Base-by-base conservation (phyloP, 2,329 filamentous ascomycete genomes). In the Nannizzia gypsea region DNA sequence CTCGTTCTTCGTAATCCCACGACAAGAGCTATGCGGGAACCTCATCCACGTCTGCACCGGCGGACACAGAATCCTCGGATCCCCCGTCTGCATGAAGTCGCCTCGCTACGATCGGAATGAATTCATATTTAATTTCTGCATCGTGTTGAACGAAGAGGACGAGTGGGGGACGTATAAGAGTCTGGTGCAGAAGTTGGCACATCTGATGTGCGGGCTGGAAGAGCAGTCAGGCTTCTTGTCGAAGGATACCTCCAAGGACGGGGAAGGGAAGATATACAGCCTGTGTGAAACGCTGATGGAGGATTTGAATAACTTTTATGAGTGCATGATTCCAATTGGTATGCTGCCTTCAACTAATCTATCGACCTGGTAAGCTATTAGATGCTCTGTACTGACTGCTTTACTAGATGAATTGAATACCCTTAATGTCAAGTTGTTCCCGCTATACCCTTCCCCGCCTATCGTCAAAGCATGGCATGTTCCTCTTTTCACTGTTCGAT, bases 311-410 rank as follows among this genome's bases (percentile, higher is more conserved):
- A 95, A 95, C 67, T 99, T 96, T 69, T 91, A 89, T 69, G 93
- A 99, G 76, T 96, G 91, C 79, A 96, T 96, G 91, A 96, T 96
- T 68, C 91, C 91, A 0, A 92, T 96, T 64, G 89, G 89, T 91
- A 76, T 64, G 82, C 77, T 46, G 36, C 54, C 28, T 59, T 22
- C 31, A 36, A 36, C 31, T 36, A 11, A 11, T 8, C 31, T 36
- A 11, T 8, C 31, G 9, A 36, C 31, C 31, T 2, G 9, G 31
- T 13, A 36, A 11, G 31, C 31, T 11, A 36, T 36, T 3, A 36
- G 9, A 3, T 36, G 9, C 31, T 36, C 9, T 36, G 13, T 57
- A 31, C n/a, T 40, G n/a, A 11, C 42, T 24, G n/a, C 20, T 9
- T 24, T 11, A 22, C 8, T 40, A 90, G 90, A 96, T 72, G 90